Evolutionary conservation across 2,329 filamentous ascomycete genomes (phyloP), one percentile per base, ranked within the genome.

Genomic region (Penicillium sp.): DNA sequence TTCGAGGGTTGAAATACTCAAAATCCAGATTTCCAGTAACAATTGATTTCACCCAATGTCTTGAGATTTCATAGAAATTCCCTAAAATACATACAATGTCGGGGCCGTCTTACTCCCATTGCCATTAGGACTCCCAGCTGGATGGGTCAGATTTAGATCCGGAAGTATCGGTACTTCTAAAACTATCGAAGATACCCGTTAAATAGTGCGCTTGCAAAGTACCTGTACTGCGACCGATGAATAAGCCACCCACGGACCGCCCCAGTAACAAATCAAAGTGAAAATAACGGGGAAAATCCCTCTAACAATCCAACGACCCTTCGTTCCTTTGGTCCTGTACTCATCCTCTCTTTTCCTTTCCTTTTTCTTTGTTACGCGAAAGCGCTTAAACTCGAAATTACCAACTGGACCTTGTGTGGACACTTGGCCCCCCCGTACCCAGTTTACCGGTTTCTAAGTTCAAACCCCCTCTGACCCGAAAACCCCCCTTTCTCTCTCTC

Each of bases 241-340:
- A 27, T 42, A 39, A 50, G 47, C 44, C 54, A 54, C 35, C 35
- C 59, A 57, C 57, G 51, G 54, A 51, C 57, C 54, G 31, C 31
- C 53, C 43, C 49, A 50, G 50, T 48, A 44, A 55, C 50, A 46
- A 58, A 57, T 44, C 31, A 25, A 46, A 16, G 19, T 45, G 39
- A 23, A 50, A 50, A 35, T 42, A 54, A 55, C 57, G 57, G 57
- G 54, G 60, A 58, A 63, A 59, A 50, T 62, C 62, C 56, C 60
- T 59, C 57, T 64, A 11, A 19, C 19, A 42, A 21, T 42, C 62
- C 59, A 57, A 57, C 60, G 52, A 26, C 35, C 33, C 33, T 33
- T 23, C 46, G 35, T 50, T 50, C 48, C 23, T 50, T 50, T 39
- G 48, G 31, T 29, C 35, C 48, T 42, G 9, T 14, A 50, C 48